Percentiles rank a stretch among this genome's conserved stretches.
phyloP scores from a whole-genome alignment of 2,329 filamentous ascomycete species.

The Hymenoscyphus occultus region DNA sequence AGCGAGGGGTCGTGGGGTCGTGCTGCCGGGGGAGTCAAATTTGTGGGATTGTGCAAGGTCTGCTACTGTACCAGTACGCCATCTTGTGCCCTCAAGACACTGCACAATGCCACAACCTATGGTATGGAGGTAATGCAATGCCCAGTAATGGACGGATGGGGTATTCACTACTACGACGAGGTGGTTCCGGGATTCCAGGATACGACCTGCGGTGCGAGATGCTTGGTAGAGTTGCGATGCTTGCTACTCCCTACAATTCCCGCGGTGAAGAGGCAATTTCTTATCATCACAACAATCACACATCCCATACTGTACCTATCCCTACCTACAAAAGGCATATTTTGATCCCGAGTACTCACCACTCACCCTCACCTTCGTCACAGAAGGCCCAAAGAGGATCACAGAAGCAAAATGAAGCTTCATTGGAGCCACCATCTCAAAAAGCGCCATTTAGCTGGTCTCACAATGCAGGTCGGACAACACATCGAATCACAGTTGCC shows the following conservation, averaged over 20 bases:
- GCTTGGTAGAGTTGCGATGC: too few species aligned
- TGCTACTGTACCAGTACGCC: too few species aligned
- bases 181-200: neutral
- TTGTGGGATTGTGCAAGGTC: neutral
- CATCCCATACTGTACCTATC: neutral
- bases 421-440: neutral
- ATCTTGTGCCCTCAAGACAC: too few species aligned
- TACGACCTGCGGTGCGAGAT: too few species aligned
- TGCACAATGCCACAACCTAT: too few species aligned
- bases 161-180: neutral
- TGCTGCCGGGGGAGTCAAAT: neutral
- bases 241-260: neutral
- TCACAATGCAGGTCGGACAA: conserved; percentile 2
- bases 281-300: neutral
- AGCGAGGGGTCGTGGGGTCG: conserved; percentile 4
- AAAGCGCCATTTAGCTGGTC: neutral
- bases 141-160: too few species aligned
- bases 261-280: conserved; percentile 15
- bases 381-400: too few species aligned
- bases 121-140: too few species aligned
- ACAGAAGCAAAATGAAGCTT: neutral
- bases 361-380: neutral
- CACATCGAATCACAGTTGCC: neutral
- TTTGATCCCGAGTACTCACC: too few species aligned
- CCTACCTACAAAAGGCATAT: too few species aligned